phyloP scores from a whole-genome alignment of 2,329 filamentous ascomycete genomes.

The Fusarium globosum region DNA sequence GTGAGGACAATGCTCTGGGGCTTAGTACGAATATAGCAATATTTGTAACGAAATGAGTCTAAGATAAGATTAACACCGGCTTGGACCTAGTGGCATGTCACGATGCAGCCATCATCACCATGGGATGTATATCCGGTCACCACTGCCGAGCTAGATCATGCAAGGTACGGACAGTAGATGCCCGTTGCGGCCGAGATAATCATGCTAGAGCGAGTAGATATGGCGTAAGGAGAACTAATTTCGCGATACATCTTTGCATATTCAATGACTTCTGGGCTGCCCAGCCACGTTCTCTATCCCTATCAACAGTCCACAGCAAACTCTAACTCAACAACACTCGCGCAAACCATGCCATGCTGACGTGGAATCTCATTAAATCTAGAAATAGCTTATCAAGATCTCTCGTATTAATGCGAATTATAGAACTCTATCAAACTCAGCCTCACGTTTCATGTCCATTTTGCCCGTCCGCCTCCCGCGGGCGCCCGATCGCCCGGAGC shows the following conservation, averaged over 20 bases:
- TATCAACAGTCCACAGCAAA: neutral
- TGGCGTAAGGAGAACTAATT: neutral
- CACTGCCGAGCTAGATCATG: neutral
- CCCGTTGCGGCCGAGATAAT: neutral
- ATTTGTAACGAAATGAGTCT: too few relatives aligned
- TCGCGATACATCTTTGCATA: neutral
- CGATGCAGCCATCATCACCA: neutral
- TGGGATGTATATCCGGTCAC: neutral
- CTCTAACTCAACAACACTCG: neutral
- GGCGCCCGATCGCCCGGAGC: conserved; percentile 5
- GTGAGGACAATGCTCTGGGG: neutral
- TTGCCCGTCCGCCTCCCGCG: neutral
- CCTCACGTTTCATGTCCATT: neutral
- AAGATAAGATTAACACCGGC: neutral
- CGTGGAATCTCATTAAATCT: neutral
- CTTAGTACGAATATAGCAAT: neutral
- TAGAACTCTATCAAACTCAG: conserved; percentile 2
- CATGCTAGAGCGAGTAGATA: neutral
- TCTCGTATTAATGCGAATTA: neutral
- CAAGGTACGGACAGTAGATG: neutral
- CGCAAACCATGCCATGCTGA: neutral
- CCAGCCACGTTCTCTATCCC: neutral
- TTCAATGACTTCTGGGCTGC: neutral
- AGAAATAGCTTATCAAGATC: neutral
- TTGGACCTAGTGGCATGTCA: neutral